These are phyloP conservation scores for Tremellales sp. DNA, from an alignment of 1,284 basidiomycete species.

Conservation along the genomic window DNA sequence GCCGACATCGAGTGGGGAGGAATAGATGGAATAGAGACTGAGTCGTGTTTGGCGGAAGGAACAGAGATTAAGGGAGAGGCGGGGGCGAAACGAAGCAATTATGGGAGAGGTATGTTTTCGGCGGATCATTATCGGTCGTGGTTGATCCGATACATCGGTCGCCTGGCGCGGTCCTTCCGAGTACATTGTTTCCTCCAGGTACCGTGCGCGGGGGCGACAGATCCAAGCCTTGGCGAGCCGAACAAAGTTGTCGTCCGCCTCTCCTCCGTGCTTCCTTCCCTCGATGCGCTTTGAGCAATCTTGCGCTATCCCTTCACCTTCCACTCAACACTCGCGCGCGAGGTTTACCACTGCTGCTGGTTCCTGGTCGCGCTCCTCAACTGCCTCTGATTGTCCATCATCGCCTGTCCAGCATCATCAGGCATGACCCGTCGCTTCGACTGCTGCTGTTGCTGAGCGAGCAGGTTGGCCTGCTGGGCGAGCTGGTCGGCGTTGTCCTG, in stretches of 20 bases:
- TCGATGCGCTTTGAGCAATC: not conserved
- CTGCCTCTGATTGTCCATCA: slow-evolving; percentile 36
- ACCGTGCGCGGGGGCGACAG: not conserved
- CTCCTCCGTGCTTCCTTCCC: not conserved
- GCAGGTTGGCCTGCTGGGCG: slow-evolving; percentile 9
- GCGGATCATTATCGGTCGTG: not conserved
- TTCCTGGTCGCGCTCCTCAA: slow-evolving; percentile 44
- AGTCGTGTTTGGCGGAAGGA: too few relatives aligned
- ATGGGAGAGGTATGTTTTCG: too few relatives aligned
- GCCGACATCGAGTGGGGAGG: too few relatives aligned
- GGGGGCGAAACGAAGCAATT: too few relatives aligned
- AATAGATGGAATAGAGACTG: too few relatives aligned
- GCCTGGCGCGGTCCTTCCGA: not conserved
- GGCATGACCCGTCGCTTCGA: slow-evolving; percentile 17
- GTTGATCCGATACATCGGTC: too few relatives aligned
- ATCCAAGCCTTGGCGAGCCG: not conserved
- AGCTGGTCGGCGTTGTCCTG: slow-evolving; percentile 6
- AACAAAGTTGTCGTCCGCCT: not conserved
- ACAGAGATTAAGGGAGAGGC: too few relatives aligned
- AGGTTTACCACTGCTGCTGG: slow-evolving; percentile 19
- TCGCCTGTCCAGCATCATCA: slow-evolving; percentile 13
- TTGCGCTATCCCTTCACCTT: not conserved
- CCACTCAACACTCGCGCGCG: not conserved
- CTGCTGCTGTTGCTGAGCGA: slow-evolving; percentile 15
- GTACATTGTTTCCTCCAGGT: slow-evolving; percentile 21